Base-by-base conservation (phyloP, 2,329 filamentous ascomycete genomes). In the Xylariaceae sp. region DNA sequence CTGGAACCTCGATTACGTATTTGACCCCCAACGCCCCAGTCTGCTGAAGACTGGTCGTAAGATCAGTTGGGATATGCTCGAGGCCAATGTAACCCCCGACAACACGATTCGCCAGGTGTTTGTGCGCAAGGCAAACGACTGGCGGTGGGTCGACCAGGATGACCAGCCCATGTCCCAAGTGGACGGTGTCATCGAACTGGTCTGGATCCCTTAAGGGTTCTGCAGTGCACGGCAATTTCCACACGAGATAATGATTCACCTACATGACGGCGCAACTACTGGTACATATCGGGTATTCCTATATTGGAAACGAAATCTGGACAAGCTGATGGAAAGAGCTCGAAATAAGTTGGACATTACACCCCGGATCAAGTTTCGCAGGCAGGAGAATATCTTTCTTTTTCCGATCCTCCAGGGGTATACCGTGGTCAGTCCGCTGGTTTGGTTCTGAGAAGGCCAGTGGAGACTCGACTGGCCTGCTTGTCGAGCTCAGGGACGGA, bases 151-250 rank as follows among this genome's bases (percentile, higher is more conserved):
- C 9, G 74, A 79, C 61, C 66, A 68, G 45, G 74, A 76, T 62
- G 78, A 74, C 48, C 72, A 72, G 56, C 73, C 75, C 0, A 82
- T 84, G 80, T 80, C 77, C 64, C 75, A 77, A 55, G 74, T 77
- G 15, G 82, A 85, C 66, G 82, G 82, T 2, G 68, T 84, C 37
- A 75, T 85, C 50, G 82, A 85, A 73, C 73, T 85, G 59, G 76
- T 84, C 55, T 85, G 82, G 82, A 73, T 83, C 47, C 77, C 80
- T 11, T 72, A 68, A 66, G 57, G 50, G 11, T 58, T 54, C 48
- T 51, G 44, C 7, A 45, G 9, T 50, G n/a, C 47, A 15, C 17
- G 30, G 51, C 57, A n/a, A 59, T 59, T 57, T 58, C 60, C 53
- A 58, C 35, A 63, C 44, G 58, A 64, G 48, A 60, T 62, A 56